These are phyloP conservation scores for Jackrogersella multiformis DNA, from an alignment of 495 filamentous ascomycete genomes.

Conservation along the genomic window DNA sequence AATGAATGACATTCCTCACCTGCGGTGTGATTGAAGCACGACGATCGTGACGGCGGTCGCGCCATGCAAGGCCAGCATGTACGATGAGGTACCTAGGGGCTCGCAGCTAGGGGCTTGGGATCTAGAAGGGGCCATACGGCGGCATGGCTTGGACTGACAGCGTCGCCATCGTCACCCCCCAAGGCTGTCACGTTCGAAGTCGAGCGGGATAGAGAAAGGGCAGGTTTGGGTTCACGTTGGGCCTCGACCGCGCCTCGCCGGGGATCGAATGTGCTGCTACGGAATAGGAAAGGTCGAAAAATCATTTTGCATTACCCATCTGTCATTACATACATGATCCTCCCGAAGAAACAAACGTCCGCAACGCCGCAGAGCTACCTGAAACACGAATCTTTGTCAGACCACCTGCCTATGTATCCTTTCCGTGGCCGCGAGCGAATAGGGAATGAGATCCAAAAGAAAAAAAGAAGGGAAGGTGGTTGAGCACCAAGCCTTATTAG, in stretches of 20 bases:
- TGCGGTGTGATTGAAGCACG: conserved; percentile 26
- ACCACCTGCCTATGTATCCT: conserved; percentile 19
- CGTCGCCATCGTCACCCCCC: conserved; percentile 4
- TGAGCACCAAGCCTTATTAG: neutral
- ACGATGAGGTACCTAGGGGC: conserved; percentile 13
- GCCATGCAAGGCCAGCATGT: conserved; percentile 16
- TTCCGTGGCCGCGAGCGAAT: neutral
- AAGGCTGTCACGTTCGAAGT: too few relatives aligned
- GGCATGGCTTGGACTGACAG: conserved; percentile 7
- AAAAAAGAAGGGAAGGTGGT: neutral
- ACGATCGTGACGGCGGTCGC: conserved; percentile 9
- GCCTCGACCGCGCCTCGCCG: neutral
- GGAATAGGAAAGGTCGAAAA: neutral
- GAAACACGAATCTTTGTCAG: neutral
- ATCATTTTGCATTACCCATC: neutral
- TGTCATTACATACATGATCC: conserved; percentile 5
- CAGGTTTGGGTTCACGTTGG: neutral
- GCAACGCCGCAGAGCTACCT: conserved; percentile 1
- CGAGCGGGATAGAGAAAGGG: neutral
- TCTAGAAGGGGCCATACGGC: conserved; percentile 23
- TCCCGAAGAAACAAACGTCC: conserved; percentile 4
- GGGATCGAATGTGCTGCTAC: neutral
- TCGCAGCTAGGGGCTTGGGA: conserved; percentile 1
- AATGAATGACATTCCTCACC: neutral
- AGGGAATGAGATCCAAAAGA: neutral